Conservation (phyloP, 805 yeast species). For the Pichia thaimueangensis region DNA sequence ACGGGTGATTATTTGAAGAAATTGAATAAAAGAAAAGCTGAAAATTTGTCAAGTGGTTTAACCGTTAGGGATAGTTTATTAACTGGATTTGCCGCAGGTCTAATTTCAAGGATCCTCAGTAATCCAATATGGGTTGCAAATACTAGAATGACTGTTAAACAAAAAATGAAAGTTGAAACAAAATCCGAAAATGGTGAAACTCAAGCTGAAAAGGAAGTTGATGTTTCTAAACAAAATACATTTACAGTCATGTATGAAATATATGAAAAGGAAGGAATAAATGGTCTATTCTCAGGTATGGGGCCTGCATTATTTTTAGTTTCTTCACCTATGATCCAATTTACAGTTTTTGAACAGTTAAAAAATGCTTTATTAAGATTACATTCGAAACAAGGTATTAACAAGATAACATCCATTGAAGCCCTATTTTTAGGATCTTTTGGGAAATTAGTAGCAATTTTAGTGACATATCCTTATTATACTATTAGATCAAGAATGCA, state of each 20-base stretch:
- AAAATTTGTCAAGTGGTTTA: constrained; percentile 72
- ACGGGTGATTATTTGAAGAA: constrained; percentile 26
- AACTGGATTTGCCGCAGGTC: constrained; percentile 84
- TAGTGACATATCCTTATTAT: constrained; percentile 84
- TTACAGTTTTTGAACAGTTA: constrained; percentile 84
- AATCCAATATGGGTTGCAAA: constrained; percentile 96
- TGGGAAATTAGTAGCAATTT: constrained; percentile 85
- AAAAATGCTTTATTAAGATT: constrained; percentile 53
- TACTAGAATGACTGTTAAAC: constrained; percentile 72
- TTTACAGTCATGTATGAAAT: constrained; percentile 55
- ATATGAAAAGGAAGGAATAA: constrained; percentile 61
- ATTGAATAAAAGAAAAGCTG: constrained; percentile 26
- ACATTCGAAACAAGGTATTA: constrained; percentile 4
- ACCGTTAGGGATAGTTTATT: constrained; percentile 53
- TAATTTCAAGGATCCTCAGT: constrained; percentile 71
- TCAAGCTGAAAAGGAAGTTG: constrained; percentile 3
- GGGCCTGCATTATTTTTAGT: constrained; percentile 84
- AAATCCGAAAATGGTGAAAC: constrained; percentile 8
- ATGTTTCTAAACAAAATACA: constrained; percentile 35
- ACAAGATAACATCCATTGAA: constrained; percentile 57
- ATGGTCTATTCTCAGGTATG: constrained; percentile 75
- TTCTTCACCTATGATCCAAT: constrained; percentile 84
- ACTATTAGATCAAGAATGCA: constrained; percentile 89
- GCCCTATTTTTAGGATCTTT: constrained; percentile 86
- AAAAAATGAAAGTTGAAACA: constrained; percentile 15